A percentile compares a stretch with the other conserved stretches of the same genome.
These are phyloP conservation scores for Arthrobotrys sphaeroides DNA, from an alignment of 2,329 filamentous ascomycete genomes.

Conservation along the genomic window DNA sequence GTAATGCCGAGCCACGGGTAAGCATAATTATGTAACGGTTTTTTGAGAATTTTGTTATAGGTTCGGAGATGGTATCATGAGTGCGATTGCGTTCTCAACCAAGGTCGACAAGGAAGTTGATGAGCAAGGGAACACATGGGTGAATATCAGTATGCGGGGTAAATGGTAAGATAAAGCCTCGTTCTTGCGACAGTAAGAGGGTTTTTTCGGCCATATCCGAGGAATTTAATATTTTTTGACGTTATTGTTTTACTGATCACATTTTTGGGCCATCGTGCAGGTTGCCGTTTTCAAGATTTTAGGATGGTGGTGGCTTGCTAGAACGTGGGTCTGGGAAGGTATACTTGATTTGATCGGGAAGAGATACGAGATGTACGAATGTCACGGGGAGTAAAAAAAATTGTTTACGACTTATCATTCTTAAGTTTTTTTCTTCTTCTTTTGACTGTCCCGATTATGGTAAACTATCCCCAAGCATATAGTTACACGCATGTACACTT, in stretches of 20 bases:
- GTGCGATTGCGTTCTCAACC: conserved; percentile 85
- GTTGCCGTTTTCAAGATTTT: conserved; percentile 55
- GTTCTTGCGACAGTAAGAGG: conserved; percentile 11
- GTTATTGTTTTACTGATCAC: conserved; percentile 11
- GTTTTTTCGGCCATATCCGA: conserved; percentile 40
- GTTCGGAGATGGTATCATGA: conserved; percentile 89
- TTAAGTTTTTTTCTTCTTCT: background rate
- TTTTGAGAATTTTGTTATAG: conserved; percentile 25
- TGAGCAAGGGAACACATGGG: conserved; percentile 81
- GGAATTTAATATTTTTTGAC: conserved; percentile 11
- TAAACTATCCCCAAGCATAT: background rate
- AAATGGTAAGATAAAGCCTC: conserved; percentile 73
- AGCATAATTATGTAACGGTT: conserved; percentile 42
- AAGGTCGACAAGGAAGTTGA: conserved; percentile 95
- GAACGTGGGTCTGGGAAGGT: background rate
- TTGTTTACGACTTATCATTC: conserved; percentile 1
- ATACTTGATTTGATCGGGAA: background rate
- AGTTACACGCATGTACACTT: conserved; percentile 9
- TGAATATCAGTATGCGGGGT: conserved; percentile 81
- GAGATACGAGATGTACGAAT: background rate
- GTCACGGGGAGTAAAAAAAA: background rate
- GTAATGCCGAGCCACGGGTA: background rate
- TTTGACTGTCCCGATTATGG: background rate
- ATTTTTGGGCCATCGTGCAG: conserved; percentile 33
- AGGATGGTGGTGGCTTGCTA: background rate